Base-by-base conservation (phyloP, 345 rosid genomes). In the Syzygium aromaticum region DNA sequence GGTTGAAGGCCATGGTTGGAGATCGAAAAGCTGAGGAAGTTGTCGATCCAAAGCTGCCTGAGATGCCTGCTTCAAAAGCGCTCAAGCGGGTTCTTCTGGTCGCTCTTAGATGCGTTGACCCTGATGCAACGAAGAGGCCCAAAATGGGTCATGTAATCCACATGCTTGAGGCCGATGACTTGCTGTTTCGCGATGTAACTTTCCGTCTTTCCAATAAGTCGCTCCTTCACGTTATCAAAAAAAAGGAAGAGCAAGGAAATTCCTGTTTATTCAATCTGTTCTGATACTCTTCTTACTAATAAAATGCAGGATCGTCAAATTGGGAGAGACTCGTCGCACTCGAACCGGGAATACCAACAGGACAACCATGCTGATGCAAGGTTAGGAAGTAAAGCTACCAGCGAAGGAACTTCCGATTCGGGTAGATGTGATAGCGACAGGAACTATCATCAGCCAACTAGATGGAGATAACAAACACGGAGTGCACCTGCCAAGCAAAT, bases 91-190 rank as follows among this genome's bases (percentile, higher is more conserved):
- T 90, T 54, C 91, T 97, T 51, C 90, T 97, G 83, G 99, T 97
- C 12, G 99, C 99, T 54, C 91, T 96, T 77, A 93, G 96, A 78
- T 97, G 99, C 89, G 98, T 97, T 85, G 99, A 97, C 89, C 99
- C 99, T 13, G 99, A 97, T 67, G 98, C 97, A 28, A 94, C 95
- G 73, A 97, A 95, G 91, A 94, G 99, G 88, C 99, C 99, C 77
- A 97, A 95, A 91, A 97, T 97, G 98, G 98, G 98, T 73, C 95
- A 97, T 87, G 93, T 97, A 61, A 95, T 97, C 90, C 99, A 97
- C 94, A 96, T 96, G 99, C 98, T 97, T n/a, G 99, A 96, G 92
- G 97, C 98, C 15, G 99, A 97, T 89, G 96, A 96, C 91, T 88
- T 97, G 90, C 90, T 96, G 90, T 92, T 91, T 90, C 96, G 91